A percentile compares a stretch with the other conserved stretches of the same genome.
Conservation (phyloP, 2,329 filamentous ascomycete genomes). For the Paecilomyces sp. region DNA sequence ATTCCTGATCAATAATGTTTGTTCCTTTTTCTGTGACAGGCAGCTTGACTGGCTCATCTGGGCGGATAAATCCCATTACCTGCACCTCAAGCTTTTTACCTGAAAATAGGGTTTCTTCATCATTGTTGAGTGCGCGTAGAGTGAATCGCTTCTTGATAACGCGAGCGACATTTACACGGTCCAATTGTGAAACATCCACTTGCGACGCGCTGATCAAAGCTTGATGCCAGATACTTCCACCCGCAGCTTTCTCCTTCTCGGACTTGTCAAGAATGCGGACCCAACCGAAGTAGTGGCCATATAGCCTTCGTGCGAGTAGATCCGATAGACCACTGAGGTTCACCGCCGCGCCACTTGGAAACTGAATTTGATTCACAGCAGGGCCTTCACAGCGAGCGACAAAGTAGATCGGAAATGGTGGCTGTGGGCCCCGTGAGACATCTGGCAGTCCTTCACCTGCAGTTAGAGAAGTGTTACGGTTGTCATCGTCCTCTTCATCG, state of each 20-base stretch:
- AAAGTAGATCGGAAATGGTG: slow-evolving; percentile 26
- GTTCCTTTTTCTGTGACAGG: slow-evolving; percentile 15
- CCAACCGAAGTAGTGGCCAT: slow-evolving; percentile 62
- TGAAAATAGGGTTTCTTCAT: slow-evolving; percentile 5
- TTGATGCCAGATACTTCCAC: slow-evolving; percentile 48
- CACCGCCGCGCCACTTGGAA: slow-evolving; percentile 46
- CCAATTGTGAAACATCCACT: slow-evolving; percentile 37
- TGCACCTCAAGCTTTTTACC: slow-evolving; percentile 46
- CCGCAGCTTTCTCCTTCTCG: slow-evolving; percentile 23
- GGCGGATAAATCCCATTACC: slow-evolving; percentile 49
- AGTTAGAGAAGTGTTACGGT: slow-evolving; percentile 27
- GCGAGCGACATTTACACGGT: slow-evolving; percentile 40
- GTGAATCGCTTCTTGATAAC: slow-evolving; percentile 44
- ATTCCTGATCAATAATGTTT: slow-evolving; percentile 26
- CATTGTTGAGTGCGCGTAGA: slow-evolving; percentile 22
- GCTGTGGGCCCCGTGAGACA: slow-evolving; percentile 23
- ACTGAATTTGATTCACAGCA: slow-evolving; percentile 34
- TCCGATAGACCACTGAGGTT: slow-evolving; percentile 48
- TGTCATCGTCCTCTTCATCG: slow-evolving; percentile 31
- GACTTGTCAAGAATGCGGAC: slow-evolving; percentile 34
- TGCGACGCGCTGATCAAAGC: slow-evolving; percentile 50
- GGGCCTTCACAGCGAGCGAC: slow-evolving; percentile 46
- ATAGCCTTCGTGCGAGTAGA: slow-evolving; percentile 47
- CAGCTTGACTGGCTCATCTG: slow-evolving; percentile 9
- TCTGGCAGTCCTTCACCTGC: slow-evolving; percentile 18